phyloP scores from a whole-genome alignment of 768 basidiomycete species.

The Mycena haematopus region DNA sequence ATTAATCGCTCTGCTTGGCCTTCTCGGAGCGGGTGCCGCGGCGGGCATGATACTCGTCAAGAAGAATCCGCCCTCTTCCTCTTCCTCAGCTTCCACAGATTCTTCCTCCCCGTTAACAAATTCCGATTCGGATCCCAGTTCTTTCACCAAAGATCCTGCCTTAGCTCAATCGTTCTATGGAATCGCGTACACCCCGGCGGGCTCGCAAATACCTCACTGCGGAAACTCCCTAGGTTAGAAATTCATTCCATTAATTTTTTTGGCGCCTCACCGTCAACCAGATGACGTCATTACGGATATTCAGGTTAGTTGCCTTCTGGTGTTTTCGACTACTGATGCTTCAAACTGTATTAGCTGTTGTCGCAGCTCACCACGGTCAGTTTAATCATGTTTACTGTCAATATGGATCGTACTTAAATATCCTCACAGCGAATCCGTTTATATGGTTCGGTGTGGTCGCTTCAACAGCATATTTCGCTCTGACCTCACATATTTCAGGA shows the following conservation, averaged over 20 bases:
- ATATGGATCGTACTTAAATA: neutral
- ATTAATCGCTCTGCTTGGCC: slow-evolving; percentile 41
- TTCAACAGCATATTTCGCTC: neutral
- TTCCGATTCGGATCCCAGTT: slow-evolving; percentile 61
- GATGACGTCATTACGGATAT: slow-evolving; percentile 72
- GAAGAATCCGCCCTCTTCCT: slow-evolving; percentile 39
- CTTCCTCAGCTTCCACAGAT: slow-evolving; percentile 31
- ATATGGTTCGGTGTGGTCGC: slow-evolving; percentile 57
- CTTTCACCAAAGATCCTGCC: slow-evolving; percentile 71
- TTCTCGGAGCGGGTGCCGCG: slow-evolving; percentile 58
- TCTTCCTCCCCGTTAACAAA: slow-evolving; percentile 16
- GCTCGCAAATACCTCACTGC: slow-evolving; percentile 75
- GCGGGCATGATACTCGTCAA: slow-evolving; percentile 64
- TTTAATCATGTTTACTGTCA: slow-evolving; percentile 22
- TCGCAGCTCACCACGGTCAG: slow-evolving; percentile 80
- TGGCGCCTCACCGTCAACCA: slow-evolving; percentile 25
- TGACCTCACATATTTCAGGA: slow-evolving; percentile 2
- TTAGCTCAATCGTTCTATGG: slow-evolving; percentile 84
- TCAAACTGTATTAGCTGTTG: slow-evolving; percentile 56
- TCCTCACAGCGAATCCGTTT: slow-evolving; percentile 68
- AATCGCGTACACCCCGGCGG: slow-evolving; percentile 84
- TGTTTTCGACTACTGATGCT: neutral
- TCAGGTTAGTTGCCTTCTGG: slow-evolving; percentile 53
- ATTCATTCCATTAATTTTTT: neutral
- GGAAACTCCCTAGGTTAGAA: slow-evolving; percentile 57